Percentiles rank a stretch among this genome's conserved stretches.
phyloP scores from a whole-genome alignment of 352 stramenopile species.

The Phytophthora colocasiae region DNA sequence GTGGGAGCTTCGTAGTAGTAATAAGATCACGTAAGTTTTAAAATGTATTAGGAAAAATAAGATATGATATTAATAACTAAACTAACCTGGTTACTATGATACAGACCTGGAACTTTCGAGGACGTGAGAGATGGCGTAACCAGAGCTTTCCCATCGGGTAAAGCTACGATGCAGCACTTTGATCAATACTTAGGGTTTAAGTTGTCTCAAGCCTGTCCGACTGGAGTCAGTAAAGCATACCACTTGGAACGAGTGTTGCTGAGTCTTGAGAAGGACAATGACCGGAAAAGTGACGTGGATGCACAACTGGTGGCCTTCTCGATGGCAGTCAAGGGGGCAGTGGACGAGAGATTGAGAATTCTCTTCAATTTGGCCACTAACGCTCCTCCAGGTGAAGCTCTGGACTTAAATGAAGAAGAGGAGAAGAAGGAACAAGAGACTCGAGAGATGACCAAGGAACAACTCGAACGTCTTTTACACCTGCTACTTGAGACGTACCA shows the following conservation, averaged over 20 bases:
- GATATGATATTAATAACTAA: too few relatives aligned
- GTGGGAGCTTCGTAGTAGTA: conserved; percentile 83
- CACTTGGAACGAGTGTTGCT: conserved; percentile 82
- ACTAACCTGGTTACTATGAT: not conserved
- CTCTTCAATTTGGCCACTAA: conserved; percentile 77
- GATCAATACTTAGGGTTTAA: conserved; percentile 83
- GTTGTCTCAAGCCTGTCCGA: conserved; percentile 59
- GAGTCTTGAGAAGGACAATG: conserved; percentile 61
- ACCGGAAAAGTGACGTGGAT: conserved; percentile 73
- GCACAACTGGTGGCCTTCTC: conserved; percentile 84
- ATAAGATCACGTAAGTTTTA: conserved; percentile 73
- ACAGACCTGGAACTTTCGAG: conserved; percentile 61
- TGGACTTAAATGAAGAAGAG: conserved; percentile 32
- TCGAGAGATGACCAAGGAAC: conserved; percentile 58
- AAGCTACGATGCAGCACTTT: conserved; percentile 77
- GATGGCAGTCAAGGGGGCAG: conserved; percentile 77
- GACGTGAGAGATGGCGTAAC: conserved; percentile 53
- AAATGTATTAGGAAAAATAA: not conserved
- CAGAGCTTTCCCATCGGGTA: conserved; percentile 68
- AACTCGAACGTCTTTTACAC: conserved; percentile 71
- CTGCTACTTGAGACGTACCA: conserved; percentile 82
- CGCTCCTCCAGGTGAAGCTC: conserved; percentile 32
- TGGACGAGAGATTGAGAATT: conserved; percentile 74
- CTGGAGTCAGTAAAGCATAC: conserved; percentile 71
- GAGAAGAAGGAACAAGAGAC: conserved; percentile 36